Conservation (phyloP, 257 asterid species). For the Craterostigma plantagineum region DNA sequence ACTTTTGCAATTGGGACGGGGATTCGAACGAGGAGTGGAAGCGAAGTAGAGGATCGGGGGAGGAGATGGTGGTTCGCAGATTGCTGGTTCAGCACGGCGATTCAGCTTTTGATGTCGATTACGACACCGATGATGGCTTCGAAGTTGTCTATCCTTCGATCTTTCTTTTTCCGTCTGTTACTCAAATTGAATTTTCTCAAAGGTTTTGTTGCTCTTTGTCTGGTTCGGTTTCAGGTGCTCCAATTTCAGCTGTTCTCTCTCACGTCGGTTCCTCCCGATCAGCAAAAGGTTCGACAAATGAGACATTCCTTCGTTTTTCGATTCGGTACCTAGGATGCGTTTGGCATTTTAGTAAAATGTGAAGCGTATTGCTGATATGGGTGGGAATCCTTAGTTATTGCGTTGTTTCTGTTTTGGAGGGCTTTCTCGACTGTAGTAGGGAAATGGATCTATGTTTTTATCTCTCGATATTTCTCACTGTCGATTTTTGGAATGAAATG, state of each 20-base stretch:
- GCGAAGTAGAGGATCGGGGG: neutral
- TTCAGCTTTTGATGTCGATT: constrained; percentile 58
- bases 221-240: constrained; percentile 41
- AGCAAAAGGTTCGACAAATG: constrained; percentile 40
- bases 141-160: constrained; percentile 28
- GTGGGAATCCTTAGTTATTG: neutral
- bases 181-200: constrained; percentile 7
- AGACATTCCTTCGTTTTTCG: neutral
- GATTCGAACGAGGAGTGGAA: too few relatives aligned
- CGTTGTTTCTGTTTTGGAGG: too few relatives aligned
- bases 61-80: constrained; percentile 60
- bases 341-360: neutral
- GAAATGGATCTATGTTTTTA: too few relatives aligned
- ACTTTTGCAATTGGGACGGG: too few relatives aligned
- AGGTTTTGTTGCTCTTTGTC: constrained; percentile 3
- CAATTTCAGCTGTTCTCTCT: constrained; percentile 83
- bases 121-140: constrained; percentile 80
- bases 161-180: constrained; percentile 6
- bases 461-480: too few relatives aligned
- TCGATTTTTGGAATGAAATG: neutral
- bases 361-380: neutral
- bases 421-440: too few relatives aligned
- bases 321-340: too few relatives aligned
- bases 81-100: constrained; percentile 40
- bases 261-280: constrained; percentile 78